These are phyloP conservation scores for Saccharomyces hybrid DNA, from an alignment of 1,139 yeast genomes.

Conservation along the genomic window DNA sequence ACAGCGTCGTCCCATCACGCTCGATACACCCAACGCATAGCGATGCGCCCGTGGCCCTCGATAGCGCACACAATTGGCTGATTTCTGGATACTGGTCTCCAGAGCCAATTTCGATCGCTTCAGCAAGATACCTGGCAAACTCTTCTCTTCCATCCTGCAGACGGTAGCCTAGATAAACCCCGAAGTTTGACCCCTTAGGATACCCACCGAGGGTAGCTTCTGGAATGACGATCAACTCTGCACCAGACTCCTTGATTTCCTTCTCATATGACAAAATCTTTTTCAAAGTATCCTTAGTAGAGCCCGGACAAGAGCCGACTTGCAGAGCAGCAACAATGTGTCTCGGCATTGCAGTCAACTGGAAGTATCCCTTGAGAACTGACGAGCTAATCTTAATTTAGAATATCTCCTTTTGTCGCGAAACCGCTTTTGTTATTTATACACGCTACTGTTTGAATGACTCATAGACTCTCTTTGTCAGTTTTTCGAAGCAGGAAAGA, in stretches of 20 bases:
- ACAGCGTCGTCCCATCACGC: neutral
- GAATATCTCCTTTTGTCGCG: neutral
- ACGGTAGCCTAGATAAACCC: constrained; percentile 36
- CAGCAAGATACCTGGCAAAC: constrained; percentile 27
- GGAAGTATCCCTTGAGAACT: neutral
- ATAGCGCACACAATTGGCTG: neutral
- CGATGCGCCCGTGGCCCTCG: neutral
- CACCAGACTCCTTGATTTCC: constrained; percentile 28
- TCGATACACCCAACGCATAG: neutral
- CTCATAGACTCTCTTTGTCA: too few relatives aligned
- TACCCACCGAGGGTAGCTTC: constrained; percentile 39
- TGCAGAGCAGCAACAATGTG: constrained; percentile 36
- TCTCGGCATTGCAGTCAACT: constrained; percentile 12
- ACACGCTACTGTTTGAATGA: too few relatives aligned
- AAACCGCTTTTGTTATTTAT: too few relatives aligned
- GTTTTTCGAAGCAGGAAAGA: too few relatives aligned
- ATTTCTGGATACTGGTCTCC: neutral
- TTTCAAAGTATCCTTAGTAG: constrained; percentile 32
- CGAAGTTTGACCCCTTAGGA: constrained; percentile 37
- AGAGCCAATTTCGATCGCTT: neutral
- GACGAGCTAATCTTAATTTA: neutral
- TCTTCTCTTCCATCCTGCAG: constrained; percentile 36
- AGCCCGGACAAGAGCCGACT: constrained; percentile 33
- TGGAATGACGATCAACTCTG: constrained; percentile 36
- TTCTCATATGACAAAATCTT: constrained; percentile 34